Evolutionary conservation across 495 filamentous ascomycete genomes (phyloP).

Genomic region (Neurospora discreta): DNA sequence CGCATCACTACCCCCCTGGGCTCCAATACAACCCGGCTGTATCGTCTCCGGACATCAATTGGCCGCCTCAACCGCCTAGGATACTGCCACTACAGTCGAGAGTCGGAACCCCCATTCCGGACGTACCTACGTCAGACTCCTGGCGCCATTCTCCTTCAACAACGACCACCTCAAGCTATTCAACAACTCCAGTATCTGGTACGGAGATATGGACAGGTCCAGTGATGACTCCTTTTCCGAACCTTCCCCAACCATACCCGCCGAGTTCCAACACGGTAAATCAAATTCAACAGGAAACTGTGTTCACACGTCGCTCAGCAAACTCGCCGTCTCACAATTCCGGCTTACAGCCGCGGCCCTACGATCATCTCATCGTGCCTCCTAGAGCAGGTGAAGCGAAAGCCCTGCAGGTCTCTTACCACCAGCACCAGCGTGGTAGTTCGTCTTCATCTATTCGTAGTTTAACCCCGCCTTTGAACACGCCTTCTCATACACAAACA

Average conservation of each 20-base stretch:
- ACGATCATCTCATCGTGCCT: neutral
- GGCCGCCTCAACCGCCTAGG: neutral
- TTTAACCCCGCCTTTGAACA: slow-evolving; percentile 30
- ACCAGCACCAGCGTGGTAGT: slow-evolving; percentile 14
- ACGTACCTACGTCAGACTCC: neutral
- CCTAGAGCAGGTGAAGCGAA: neutral
- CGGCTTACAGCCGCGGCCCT: neutral
- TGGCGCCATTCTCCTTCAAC: neutral
- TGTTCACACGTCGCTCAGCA: neutral
- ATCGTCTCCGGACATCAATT: neutral
- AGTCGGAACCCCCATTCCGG: neutral
- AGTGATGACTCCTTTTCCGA: neutral
- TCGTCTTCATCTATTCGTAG: slow-evolving; percentile 29
- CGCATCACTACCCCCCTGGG: neutral
- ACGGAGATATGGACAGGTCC: neutral
- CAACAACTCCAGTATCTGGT: neutral
- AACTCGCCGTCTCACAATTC: neutral
- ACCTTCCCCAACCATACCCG: neutral
- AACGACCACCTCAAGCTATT: neutral
- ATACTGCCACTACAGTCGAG: neutral
- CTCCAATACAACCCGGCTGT: neutral
- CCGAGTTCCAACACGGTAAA: neutral
- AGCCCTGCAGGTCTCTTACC: neutral
- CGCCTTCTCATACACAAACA: slow-evolving; percentile 30
- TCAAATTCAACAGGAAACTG: neutral